Percentiles rank a stretch among this genome's conserved stretches.
Evolutionary conservation across 2,329 filamentous ascomycete species (phyloP).

Genomic region (Aaosphaeria arxii): DNA sequence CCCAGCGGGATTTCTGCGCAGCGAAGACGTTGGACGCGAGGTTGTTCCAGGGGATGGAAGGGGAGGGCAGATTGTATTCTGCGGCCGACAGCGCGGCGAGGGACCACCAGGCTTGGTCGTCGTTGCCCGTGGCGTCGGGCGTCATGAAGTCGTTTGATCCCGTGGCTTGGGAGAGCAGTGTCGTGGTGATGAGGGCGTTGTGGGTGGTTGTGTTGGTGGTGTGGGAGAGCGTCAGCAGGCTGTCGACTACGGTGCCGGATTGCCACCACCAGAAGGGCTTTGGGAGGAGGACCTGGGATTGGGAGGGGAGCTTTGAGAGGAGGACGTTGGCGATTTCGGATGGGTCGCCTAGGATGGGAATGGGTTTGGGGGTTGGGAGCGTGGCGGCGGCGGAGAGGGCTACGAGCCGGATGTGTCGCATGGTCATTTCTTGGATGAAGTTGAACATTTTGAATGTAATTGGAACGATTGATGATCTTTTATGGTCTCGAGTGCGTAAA

Average conservation of each 20-base stretch:
- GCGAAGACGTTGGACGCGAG: constrained; percentile 71
- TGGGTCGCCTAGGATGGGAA: neutral
- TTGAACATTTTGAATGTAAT: neutral
- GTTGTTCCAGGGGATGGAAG: constrained; percentile 56
- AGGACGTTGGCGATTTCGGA: constrained; percentile 13
- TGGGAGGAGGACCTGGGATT: constrained; percentile 14
- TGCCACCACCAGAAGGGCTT: constrained; percentile 29
- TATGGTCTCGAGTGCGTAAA: too few species aligned
- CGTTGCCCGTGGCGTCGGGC: constrained; percentile 54
- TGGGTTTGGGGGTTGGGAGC: neutral
- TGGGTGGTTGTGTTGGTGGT: constrained; percentile 42
- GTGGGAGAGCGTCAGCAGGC: constrained; percentile 37
- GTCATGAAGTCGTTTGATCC: constrained; percentile 39
- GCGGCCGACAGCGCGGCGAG: constrained; percentile 65
- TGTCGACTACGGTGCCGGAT: constrained; percentile 23
- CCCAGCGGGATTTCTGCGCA: constrained; percentile 66
- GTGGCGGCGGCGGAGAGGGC: neutral
- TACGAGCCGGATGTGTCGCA: neutral
- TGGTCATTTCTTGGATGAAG: neutral
- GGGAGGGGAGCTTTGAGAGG: constrained; percentile 15
- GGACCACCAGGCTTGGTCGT: constrained; percentile 72
- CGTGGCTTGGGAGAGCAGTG: constrained; percentile 22
- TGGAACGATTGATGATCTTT: too few species aligned
- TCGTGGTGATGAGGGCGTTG: constrained; percentile 27
- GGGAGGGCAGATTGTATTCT: constrained; percentile 61